Conservation (phyloP, 2,329 filamentous ascomycete species). For the Nemania sp. region DNA sequence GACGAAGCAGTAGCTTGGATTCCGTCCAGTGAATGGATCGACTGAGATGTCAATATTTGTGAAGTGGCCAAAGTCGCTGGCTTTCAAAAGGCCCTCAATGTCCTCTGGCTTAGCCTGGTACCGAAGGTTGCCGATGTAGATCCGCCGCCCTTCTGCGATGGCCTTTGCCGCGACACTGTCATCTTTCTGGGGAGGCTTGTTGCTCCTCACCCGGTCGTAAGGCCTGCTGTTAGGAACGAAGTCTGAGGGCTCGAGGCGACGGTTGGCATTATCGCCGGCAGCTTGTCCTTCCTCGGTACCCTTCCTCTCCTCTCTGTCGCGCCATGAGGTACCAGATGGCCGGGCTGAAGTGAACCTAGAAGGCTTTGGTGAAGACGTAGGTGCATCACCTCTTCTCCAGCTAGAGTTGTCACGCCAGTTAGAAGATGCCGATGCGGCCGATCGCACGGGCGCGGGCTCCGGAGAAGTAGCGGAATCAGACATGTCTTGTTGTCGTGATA, state of each 20-base stretch:
- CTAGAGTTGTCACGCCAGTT: slow-evolving; percentile 25
- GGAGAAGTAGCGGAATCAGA: slow-evolving; percentile 12
- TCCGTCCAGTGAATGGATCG: slow-evolving; percentile 69
- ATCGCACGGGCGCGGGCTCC: slow-evolving; percentile 5
- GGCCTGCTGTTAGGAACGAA: slow-evolving; percentile 18
- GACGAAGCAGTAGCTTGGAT: slow-evolving; percentile 77
- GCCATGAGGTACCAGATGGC: slow-evolving; percentile 20
- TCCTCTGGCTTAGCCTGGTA: slow-evolving; percentile 54
- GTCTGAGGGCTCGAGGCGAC: slow-evolving; percentile 15
- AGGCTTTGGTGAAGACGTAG: slow-evolving; percentile 13
- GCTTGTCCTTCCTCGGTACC: slow-evolving; percentile 3
- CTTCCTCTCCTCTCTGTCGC: slow-evolving; percentile 23
- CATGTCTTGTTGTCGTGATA: slow-evolving; percentile 8
- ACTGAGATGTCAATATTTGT: slow-evolving; percentile 70
- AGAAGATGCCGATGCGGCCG: slow-evolving; percentile 13
- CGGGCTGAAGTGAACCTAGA: slow-evolving; percentile 17
- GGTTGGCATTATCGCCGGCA: slow-evolving; percentile 1
- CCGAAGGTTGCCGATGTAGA: slow-evolving; percentile 69
- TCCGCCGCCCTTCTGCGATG: slow-evolving; percentile 46
- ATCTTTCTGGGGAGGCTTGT: slow-evolving; percentile 24
- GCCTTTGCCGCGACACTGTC: slow-evolving; percentile 30
- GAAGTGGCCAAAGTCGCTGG: slow-evolving; percentile 43
- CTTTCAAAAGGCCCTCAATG: slow-evolving; percentile 42
- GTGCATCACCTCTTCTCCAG: slow-evolving; percentile 23
- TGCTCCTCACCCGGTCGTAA: slow-evolving; percentile 20